Base-by-base conservation (phyloP, 2,329 filamentous ascomycete genomes). In the Colletotrichum gigasporum region DNA sequence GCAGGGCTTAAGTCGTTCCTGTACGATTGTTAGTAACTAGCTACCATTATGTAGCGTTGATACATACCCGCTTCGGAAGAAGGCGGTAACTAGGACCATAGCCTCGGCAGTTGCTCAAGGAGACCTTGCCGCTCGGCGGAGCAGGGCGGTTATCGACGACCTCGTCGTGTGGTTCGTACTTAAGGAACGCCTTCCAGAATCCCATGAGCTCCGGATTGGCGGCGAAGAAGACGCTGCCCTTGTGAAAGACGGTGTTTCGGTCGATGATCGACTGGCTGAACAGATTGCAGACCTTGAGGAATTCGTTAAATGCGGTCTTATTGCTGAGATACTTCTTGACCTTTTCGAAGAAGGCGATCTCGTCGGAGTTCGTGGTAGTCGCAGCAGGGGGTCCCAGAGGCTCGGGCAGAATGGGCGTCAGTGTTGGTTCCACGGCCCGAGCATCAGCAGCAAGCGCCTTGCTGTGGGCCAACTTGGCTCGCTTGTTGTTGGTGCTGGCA, bases 311-410 rank as follows among this genome's bases (percentile, higher is more conserved):
- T 3, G 91, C 91, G 59, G 93, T 91, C 75, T 97, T 92, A 76
- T 98, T 98, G 66, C 91, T 90, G 62, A 99, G 93, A 72, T 91
- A 95, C 78, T 99, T 99, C 85, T 97, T 98, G 16, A 96, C 94
- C 7, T 94, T 90, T 66, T 99, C 96, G 71, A 99, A 99, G 79
- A 98, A 98, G 2, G 89, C 89, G 54, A 98, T 85, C 73, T 98
- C 95, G 62, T 98, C 95, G 56, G 90, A 86, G 22, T 87, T 91
- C 1, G 93, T 91, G n/a, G 89, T 89, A 8, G 90, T 83, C 1
- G 90, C 88, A 0, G 90, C 87, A 0, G 89, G 90, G 1, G 94
- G 94, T 12, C 91, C 89, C 30, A 98, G 86, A 2, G 96, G 94
- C 73, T 95, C 92, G 1, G 96, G 96, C 69, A 97, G 87, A 50